phyloP scores from a whole-genome alignment of 352 stramenopile species.

The Phytopythium oedochilum region DNA sequence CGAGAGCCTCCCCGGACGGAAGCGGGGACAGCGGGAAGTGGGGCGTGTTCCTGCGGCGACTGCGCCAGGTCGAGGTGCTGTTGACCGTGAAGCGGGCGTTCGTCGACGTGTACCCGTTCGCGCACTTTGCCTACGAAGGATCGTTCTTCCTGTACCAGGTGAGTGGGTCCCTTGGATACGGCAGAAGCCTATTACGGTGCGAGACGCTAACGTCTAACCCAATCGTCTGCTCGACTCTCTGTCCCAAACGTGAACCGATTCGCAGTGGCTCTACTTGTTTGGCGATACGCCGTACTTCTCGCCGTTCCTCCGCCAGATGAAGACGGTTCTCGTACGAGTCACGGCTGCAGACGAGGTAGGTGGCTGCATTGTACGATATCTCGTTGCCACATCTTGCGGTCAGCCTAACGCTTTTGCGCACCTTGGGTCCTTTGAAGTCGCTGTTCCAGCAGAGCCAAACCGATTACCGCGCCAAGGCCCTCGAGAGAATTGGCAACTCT shows the following conservation, averaged over 20 bases:
- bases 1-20: not conserved
- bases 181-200: no score
- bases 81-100: slow-evolving; percentile 51
- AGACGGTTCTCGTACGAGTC: slow-evolving; percentile 68
- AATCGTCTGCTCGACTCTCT: not conserved
- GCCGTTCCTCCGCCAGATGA: slow-evolving; percentile 65
- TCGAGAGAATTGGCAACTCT: slow-evolving; percentile 39
- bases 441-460: slow-evolving; percentile 49
- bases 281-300: slow-evolving; percentile 82
- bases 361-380: no score
- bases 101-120: slow-evolving; percentile 64
- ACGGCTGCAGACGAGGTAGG: slow-evolving; percentile 65
- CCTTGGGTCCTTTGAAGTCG: slow-evolving; percentile 15
- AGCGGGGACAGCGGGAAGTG: slow-evolving; percentile 8
- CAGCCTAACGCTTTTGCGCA: not conserved
- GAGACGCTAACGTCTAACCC: not conserved
- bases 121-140: slow-evolving; percentile 76
- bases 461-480: slow-evolving; percentile 41
- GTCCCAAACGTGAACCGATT: not conserved
- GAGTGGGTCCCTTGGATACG: no score
- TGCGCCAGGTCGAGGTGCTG: slow-evolving; percentile 46
- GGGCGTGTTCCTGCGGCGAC: slow-evolving; percentile 34
- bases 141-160: slow-evolving; percentile 82
- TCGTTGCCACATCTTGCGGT: no score
- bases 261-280: slow-evolving; percentile 82